These are phyloP conservation scores for Noccaea bulbosa DNA, from an alignment of 345 rosid species.

Conservation along the genomic window DNA sequence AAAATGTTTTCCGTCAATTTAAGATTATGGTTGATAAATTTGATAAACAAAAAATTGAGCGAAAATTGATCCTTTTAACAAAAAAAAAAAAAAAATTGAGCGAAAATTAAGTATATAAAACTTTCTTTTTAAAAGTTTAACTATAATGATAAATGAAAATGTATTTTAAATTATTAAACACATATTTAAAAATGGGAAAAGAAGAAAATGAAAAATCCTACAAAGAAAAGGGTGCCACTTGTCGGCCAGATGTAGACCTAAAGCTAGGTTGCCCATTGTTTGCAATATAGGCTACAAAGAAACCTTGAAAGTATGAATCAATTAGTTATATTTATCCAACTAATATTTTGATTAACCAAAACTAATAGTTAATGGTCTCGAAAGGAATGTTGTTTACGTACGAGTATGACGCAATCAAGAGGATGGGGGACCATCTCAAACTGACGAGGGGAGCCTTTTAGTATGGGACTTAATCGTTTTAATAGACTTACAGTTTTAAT, in stretches of 20 bases:
- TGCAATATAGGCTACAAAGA: slow-evolving; percentile 30
- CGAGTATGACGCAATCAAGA: neutral
- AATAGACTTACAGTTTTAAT: neutral
- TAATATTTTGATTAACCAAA: slow-evolving; percentile 26
- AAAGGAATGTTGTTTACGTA: slow-evolving; percentile 22
- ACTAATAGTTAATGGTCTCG: slow-evolving; percentile 11
- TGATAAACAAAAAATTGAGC: too few relatives aligned
- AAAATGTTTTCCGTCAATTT: too few relatives aligned
- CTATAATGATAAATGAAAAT: too few relatives aligned
- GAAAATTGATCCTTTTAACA: too few relatives aligned
- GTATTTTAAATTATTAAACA: neutral
- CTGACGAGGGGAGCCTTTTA: too few relatives aligned
- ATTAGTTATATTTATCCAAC: slow-evolving; percentile 14
- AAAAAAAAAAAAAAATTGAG: too few relatives aligned
- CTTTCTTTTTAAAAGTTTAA: too few relatives aligned
- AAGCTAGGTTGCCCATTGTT: slow-evolving; percentile 32
- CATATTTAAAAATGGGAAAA: neutral
- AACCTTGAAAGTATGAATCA: slow-evolving; percentile 36
- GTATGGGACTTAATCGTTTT: neutral
- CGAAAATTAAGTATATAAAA: too few relatives aligned
- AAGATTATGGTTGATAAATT: too few relatives aligned
- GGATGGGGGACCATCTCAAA: slow-evolving; percentile 27
- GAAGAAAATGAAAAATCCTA: slow-evolving; percentile 18
- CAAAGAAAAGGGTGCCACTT: slow-evolving; percentile 26
- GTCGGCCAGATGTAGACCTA: slow-evolving; percentile 31